A percentile compares a stretch with the other conserved stretches of the same genome.
Evolutionary conservation across 805 yeast species (phyloP).

Genomic region (Kazachstania psychrophila): DNA sequence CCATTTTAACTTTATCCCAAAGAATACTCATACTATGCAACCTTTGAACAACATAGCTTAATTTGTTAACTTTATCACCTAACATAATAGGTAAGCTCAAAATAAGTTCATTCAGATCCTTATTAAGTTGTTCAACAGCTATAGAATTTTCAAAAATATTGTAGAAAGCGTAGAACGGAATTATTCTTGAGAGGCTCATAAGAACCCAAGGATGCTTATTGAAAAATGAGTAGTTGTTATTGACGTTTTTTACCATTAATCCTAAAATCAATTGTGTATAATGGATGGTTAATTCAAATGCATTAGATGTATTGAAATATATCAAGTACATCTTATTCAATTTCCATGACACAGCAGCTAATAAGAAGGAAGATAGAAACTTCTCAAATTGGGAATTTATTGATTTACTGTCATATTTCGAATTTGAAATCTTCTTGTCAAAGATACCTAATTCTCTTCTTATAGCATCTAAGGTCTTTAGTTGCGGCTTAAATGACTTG

Average conservation of each 20-base stretch:
- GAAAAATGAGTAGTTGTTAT: slow-evolving; percentile 8
- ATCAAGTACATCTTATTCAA: slow-evolving; percentile 18
- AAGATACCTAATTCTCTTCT: slow-evolving; percentile 18
- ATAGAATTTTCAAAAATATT: slow-evolving; percentile 14
- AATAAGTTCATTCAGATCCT: slow-evolving; percentile 18
- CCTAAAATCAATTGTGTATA: slow-evolving; percentile 15
- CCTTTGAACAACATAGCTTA: slow-evolving; percentile 12
- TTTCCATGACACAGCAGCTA: slow-evolving; percentile 23
- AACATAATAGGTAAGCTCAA: slow-evolving; percentile 11
- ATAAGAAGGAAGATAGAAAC: slow-evolving; percentile 15
- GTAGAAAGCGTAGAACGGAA: slow-evolving; percentile 21
- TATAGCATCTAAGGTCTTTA: slow-evolving; percentile 25
- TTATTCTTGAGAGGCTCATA: slow-evolving; percentile 13
- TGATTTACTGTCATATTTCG: slow-evolving; percentile 7
- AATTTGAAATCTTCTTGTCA: slow-evolving; percentile 7
- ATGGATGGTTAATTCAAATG: slow-evolving; percentile 13
- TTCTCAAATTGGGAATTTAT: slow-evolving; percentile 17
- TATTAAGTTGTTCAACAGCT: slow-evolving; percentile 13
- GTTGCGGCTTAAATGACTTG: slow-evolving; percentile 18
- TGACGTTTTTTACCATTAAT: slow-evolving; percentile 15
- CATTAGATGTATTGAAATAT: slow-evolving; percentile 15
- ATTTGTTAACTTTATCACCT: slow-evolving; percentile 9
- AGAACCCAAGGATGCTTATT: slow-evolving; percentile 23
- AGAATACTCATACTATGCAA: slow-evolving; percentile 13
- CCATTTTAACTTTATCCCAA: slow-evolving; percentile 19